These are phyloP conservation scores for Domatiomyces globalis DNA, from an alignment of 2,329 filamentous ascomycete species.

Conservation along the genomic window DNA sequence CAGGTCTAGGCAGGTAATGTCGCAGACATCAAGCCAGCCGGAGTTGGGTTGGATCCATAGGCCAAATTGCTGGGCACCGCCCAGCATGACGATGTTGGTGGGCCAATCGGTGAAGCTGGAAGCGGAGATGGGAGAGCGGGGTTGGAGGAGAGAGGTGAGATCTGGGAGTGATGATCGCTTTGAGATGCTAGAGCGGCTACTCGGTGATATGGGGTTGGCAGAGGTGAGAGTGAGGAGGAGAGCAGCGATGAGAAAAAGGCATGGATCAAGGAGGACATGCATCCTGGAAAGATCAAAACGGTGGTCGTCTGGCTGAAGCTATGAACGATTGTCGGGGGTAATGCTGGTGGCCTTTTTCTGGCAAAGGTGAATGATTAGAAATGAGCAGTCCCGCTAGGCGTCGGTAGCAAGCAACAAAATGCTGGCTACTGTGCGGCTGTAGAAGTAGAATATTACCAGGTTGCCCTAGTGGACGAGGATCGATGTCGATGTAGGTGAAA, in stretches of 20 bases:
- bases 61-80: slow-evolving; percentile 15
- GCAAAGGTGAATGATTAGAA: background rate
- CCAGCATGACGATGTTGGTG: slow-evolving; percentile 15
- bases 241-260: background rate
- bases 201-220: background rate
- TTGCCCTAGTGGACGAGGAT: no score
- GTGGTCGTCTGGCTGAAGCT: no score
- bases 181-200: background rate
- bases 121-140: slow-evolving; percentile 8
- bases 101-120: slow-evolving; percentile 10
- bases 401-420: background rate
- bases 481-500: no score
- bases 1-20: slow-evolving; percentile 15
- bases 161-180: background rate
- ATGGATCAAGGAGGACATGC: background rate
- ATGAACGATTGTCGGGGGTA: no score
- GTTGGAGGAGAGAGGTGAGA: background rate
- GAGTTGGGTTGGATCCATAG: slow-evolving; percentile 15
- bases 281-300: background rate
- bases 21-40: slow-evolving; percentile 9
- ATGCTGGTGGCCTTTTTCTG: no score
- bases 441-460: background rate
- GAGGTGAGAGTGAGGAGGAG: background rate
- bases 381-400: no score
- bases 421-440: no score